A percentile compares a stretch with the other conserved stretches of the same genome.
Evolutionary conservation across 139 green algal species (phyloP).

Genomic region (Diplosphaera chodatii): DNA sequence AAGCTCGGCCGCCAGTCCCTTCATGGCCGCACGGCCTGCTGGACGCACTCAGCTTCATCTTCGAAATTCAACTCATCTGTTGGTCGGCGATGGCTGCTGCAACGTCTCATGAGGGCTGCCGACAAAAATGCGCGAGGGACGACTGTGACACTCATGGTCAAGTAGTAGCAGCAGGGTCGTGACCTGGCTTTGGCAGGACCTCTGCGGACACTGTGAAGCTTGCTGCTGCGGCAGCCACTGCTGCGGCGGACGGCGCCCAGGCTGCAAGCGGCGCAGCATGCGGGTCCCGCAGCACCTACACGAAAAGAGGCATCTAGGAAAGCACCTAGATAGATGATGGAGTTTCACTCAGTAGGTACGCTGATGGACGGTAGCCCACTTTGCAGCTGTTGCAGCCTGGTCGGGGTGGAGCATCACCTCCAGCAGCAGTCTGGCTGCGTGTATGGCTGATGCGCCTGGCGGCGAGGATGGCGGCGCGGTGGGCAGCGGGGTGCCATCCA

Average conservation of each 20-base stretch:
- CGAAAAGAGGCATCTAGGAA: no score
- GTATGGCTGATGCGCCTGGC: conserved; percentile 2
- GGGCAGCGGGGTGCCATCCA: background rate
- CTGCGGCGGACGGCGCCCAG: background rate
- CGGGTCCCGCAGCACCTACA: conserved; percentile 1
- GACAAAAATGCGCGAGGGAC: no score
- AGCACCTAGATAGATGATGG: no score
- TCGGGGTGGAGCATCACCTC: no score
- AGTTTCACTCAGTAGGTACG: no score
- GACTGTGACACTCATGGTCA: no score
- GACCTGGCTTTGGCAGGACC: background rate
- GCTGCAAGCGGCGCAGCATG: conserved; percentile 4
- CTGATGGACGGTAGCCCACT: no score
- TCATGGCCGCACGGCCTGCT: conserved; percentile 6
- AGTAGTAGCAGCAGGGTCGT: no score
- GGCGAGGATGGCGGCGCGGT: background rate
- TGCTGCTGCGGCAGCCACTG: background rate
- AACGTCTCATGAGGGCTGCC: no score
- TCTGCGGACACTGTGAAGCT: background rate
- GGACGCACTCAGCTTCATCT: background rate
- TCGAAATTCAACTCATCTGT: no score
- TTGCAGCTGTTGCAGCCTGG: no score
- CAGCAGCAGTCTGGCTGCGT: conserved; percentile 3
- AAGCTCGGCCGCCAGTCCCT: conserved; percentile 6
- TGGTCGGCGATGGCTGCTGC: no score